These are phyloP conservation scores for Alternaria triticina DNA, from an alignment of 2,329 filamentous ascomycete species.

Conservation along the genomic window DNA sequence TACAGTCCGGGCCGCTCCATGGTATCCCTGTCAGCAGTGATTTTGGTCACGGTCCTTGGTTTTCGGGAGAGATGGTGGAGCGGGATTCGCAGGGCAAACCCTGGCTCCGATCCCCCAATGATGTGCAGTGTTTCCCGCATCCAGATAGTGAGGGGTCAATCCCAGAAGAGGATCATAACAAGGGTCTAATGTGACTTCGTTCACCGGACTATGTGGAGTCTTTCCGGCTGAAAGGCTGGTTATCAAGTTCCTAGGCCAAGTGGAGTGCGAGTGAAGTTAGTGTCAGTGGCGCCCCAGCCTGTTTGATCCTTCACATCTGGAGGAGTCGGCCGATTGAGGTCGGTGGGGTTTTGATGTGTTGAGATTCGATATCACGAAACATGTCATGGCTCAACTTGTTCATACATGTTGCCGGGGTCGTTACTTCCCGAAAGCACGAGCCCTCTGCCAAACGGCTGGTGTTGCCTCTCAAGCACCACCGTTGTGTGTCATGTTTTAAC, in stretches of 20 bases:
- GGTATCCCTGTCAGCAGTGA: conserved; percentile 2
- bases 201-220: background rate
- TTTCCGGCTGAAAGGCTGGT: background rate
- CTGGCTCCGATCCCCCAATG: conserved; percentile 8
- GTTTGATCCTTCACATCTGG: background rate
- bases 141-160: conserved; percentile 14
- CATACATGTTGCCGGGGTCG: conserved; percentile 4
- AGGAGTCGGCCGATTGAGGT: background rate
- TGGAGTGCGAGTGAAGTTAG: background rate
- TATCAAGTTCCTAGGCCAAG: background rate
- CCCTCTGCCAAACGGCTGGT: conserved; percentile 4
- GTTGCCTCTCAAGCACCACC: conserved; percentile 3
- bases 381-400: conserved; percentile 10
- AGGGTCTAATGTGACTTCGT: conserved; percentile 9
- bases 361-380: conserved; percentile 13
- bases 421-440: background rate
- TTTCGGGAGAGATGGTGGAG: background rate
- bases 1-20: conserved; percentile 7
- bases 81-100: conserved; percentile 3
- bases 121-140: conserved; percentile 11
- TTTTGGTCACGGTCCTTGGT: background rate
- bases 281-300: background rate
- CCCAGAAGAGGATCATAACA: conserved; percentile 5
- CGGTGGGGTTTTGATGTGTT: background rate
- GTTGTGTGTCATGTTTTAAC: conserved; percentile 15